Evolutionary conservation across 345 rosid genomes (phyloP), one percentile per base, ranked within the genome.

Genomic region (Corymbia maculata): DNA sequence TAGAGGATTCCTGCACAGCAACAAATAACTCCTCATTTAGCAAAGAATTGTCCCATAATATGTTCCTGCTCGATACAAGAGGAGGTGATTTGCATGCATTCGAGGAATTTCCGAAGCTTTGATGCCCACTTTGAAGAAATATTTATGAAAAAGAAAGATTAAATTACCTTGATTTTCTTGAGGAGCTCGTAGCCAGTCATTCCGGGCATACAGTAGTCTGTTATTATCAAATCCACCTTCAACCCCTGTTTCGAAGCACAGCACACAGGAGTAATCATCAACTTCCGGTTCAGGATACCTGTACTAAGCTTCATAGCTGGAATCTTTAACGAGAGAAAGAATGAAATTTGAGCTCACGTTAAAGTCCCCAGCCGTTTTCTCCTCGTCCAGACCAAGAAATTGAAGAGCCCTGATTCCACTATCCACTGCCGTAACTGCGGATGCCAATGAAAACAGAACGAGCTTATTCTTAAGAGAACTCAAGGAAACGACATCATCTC

Each of bases 171-270:
- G 66, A 98, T 93, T 89, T 96, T 96, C 94, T 96, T 98, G 84
- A 98, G 97, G 90, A 98, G 92, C 89, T 98, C 99, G 87, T 96
- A 98, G 28, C 99, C 99, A 19, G 98, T 96, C 99, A 98, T 98
- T 91, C 96, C 99, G 42, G 99, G 99, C 99, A 98, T 98, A 52
- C 99, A 98, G 88, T 98, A 98, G 88, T 98, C 99, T 8, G 99
- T 98, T 61, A 98, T 98, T 50, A 98, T 95, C 89, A 97, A 90
- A 93, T 98, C 98, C 89, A 98, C 98, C 89, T 98, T 98, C 88
- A 95, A 91, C 86, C 92, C 92, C 97, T 97, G 87, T 86, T 47
- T 87, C 75, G n/a, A 47, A 45, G 59, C 86, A n/a, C 28, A 42
- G 52, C 52, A 44, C 45, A 79, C 45, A 15, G 13, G 22, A 49